These are phyloP conservation scores for Fusarium poae DNA, from an alignment of 2,329 filamentous ascomycete genomes.

Conservation along the genomic window DNA sequence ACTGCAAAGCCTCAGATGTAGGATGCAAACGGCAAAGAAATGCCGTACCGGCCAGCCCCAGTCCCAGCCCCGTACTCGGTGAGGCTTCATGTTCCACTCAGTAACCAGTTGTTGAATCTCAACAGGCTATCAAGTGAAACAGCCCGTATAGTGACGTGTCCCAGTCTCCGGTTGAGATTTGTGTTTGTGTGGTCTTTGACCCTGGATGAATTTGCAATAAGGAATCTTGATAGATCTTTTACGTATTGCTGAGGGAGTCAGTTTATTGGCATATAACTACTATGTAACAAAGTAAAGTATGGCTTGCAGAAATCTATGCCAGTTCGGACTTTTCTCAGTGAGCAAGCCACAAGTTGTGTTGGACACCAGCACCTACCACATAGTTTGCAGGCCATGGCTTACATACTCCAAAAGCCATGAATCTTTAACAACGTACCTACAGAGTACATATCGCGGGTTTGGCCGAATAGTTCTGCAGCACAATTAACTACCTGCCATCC, in stretches of 20 bases:
- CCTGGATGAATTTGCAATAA: conserved; percentile 31
- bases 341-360: not conserved
- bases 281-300: not conserved
- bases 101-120: not conserved
- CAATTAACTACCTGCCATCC: conserved; percentile 32
- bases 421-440: not conserved
- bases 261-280: not conserved
- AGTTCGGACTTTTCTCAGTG: not conserved
- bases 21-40: conserved; percentile 2
- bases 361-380: no score
- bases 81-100: conserved; percentile 7
- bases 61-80: not conserved
- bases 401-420: conserved; percentile 21
- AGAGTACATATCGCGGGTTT: conserved; percentile 3
- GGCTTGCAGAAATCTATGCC: not conserved
- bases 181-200: conserved; percentile 16
- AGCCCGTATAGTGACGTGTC: conserved; percentile 15
- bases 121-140: conserved; percentile 5
- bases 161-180: conserved; percentile 18
- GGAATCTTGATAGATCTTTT: conserved; percentile 23
- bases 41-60: not conserved
- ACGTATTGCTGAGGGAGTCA: conserved; percentile 13
- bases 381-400: not conserved
- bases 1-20: not conserved
- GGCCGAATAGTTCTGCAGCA: conserved; percentile 19